These are phyloP conservation scores for Diaporthe velutina DNA, from an alignment of 2,329 filamentous ascomycete species.

Conservation along the genomic window DNA sequence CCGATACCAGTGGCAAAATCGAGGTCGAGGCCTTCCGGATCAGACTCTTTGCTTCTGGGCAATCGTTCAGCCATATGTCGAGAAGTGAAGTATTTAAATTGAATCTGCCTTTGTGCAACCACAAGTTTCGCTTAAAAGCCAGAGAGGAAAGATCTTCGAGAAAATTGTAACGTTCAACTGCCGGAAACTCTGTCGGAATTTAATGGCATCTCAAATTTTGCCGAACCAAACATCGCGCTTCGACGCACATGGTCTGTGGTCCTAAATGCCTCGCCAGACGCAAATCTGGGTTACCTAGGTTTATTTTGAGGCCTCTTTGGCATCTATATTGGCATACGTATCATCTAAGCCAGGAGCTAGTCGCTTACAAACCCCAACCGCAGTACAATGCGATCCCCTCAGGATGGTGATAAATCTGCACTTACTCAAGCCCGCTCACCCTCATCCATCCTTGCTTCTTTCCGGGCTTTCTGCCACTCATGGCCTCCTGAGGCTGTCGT, in stretches of 20 bases:
- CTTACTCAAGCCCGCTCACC: not conserved
- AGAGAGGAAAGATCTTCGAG: not conserved
- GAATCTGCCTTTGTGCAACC: not conserved
- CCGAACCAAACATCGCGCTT: not conserved
- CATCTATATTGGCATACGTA: not conserved
- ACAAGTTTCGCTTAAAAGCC: not conserved
- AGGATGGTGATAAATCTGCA: not conserved
- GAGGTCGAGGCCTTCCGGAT: not conserved
- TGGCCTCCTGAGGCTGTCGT: not conserved
- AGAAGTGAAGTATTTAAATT: no score
- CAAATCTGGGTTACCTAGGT: not conserved
- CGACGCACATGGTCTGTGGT: no score
- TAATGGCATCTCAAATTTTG: not conserved
- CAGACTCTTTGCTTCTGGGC: not conserved
- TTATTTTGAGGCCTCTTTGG: not conserved
- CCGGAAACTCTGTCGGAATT: not conserved
- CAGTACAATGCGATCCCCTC: not conserved
- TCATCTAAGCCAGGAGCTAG: not conserved
- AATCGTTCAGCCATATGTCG: not conserved
- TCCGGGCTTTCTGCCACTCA: not conserved
- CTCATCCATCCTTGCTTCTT: not conserved
- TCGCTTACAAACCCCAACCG: not conserved
- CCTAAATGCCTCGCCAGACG: not conserved
- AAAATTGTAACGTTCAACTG: not conserved
- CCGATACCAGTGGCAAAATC: not conserved